Base-by-base conservation (phyloP, 495 filamentous ascomycete species). In the Penicillium subrubescens region DNA sequence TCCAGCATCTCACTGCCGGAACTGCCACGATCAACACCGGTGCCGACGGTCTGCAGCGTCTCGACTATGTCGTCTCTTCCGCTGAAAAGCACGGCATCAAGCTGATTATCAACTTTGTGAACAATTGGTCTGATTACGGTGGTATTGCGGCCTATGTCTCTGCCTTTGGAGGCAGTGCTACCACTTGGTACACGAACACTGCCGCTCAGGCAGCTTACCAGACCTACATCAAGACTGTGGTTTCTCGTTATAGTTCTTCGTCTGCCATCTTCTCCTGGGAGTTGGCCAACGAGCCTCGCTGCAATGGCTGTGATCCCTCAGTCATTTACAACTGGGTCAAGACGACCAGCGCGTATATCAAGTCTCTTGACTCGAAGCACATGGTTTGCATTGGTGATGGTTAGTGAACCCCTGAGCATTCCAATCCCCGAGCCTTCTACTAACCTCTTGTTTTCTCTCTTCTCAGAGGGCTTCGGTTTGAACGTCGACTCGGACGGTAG, bases 181-280 rank as follows among this genome's bases (percentile, higher is more conserved):
- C 76, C 14, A 75, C 75, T 31, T 91, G 83, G 81, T 92, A 88
- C 75, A 86, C 84, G 25, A 79, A 86, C 63, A 61, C 72, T 2
- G 63, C 68, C 27, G 83, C 83, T 17, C 88, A 92, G 70, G 70
- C 75, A 4, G 81, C 84, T 31, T 93, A 90, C 76, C 80, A 83
- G 33, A 78, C 72, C 11, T 92, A 91, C 76, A 82, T 92, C 73
- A 73, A 83, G 43, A 79, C 87, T 12, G 82, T 92, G 12, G 80
- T 93, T 1, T 75, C 73, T 35, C 84, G 88, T 11, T 91, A 91
- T 73, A 76, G 68, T 23, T 76, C 70, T 41, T 86, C 82, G 3
- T 59, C 80, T 0, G 86, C 89, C 2, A 81, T 92, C 61, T 88
- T 92, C 68, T 84, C 87, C 0, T 92, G 90, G 90, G 88, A 92